Evolutionary conservation across 805 yeast species (phyloP).

Genomic region (Maudiozyma saulgeensis): DNA sequence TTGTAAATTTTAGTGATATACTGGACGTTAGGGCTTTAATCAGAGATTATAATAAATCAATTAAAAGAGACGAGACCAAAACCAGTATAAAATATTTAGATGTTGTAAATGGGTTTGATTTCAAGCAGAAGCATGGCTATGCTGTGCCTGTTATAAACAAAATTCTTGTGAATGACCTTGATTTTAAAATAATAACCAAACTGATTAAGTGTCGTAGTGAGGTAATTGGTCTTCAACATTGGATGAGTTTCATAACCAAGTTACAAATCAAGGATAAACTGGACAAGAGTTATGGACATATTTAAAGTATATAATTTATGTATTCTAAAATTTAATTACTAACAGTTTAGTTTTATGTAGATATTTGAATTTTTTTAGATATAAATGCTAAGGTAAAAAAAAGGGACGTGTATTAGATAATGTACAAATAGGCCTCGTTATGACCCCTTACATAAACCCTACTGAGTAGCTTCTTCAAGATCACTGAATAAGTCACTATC

Average conservation of each 20-base stretch:
- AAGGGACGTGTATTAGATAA: not conserved
- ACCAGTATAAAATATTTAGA: conserved; percentile 11
- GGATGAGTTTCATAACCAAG: conserved; percentile 11
- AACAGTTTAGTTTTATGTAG: not conserved
- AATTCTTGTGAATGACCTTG: conserved; percentile 10
- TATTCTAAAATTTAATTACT: too few species aligned
- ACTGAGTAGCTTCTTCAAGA: conserved; percentile 23
- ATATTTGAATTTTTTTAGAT: not conserved
- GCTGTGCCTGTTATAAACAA: conserved; percentile 17
- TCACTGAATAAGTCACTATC: conserved; percentile 41
- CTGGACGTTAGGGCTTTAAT: conserved; percentile 5
- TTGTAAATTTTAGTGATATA: conserved; percentile 1
- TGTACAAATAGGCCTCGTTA: not conserved
- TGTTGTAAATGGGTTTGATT: conserved; percentile 24
- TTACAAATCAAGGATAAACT: conserved; percentile 6
- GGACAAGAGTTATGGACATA: conserved; percentile 6
- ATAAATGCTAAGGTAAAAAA: not conserved
- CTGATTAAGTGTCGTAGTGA: conserved; percentile 5
- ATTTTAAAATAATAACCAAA: conserved; percentile 4
- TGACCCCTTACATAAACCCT: not conserved
- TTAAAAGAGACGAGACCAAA: not conserved
- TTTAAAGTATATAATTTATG: not conserved
- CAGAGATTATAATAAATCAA: conserved; percentile 6
- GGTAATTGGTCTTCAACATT: conserved; percentile 5
- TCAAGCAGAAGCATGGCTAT: conserved; percentile 17